phyloP scores from a whole-genome alignment of 305 asterid genomes.

The Fraxinus nigra region DNA sequence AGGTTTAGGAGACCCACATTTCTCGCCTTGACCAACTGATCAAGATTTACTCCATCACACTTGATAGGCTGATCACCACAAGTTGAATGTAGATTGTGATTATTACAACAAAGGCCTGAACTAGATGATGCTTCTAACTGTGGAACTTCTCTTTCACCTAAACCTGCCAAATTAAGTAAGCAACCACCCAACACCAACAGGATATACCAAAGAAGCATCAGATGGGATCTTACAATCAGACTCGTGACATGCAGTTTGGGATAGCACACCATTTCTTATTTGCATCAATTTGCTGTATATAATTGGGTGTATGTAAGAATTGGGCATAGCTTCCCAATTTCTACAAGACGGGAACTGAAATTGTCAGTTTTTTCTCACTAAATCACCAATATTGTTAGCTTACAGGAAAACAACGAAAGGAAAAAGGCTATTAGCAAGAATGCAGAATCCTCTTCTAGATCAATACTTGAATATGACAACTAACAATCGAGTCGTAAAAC shows the following conservation, averaged over 20 bases:
- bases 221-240: conserved; percentile 49
- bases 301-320: conserved; percentile 63
- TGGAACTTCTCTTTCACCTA: conserved; percentile 60
- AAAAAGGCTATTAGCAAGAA: conserved; percentile 7
- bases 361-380: conserved; percentile 12
- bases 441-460: background rate
- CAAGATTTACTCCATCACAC: conserved; percentile 44
- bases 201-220: conserved; percentile 23
- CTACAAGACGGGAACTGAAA: conserved; percentile 41
- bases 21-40: conserved; percentile 50
- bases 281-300: conserved; percentile 52
- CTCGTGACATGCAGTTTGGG: conserved; percentile 32
- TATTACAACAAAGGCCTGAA: conserved; percentile 70
- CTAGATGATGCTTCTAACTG: conserved; percentile 75
- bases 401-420: background rate
- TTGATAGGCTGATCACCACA: conserved; percentile 37
- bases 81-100: conserved; percentile 36
- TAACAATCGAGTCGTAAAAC: conserved; percentile 24
- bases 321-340: conserved; percentile 37
- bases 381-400: background rate
- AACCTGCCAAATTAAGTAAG: conserved; percentile 48
- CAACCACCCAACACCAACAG: conserved; percentile 30
- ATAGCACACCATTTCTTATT: conserved; percentile 37
- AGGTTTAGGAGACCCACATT: conserved; percentile 50
- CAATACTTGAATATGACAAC: background rate